Percentiles rank a stretch among this genome's conserved stretches.
Conservation (phyloP, 352 stramenopile genomes). For the Phytopythium ostracodes region DNA sequence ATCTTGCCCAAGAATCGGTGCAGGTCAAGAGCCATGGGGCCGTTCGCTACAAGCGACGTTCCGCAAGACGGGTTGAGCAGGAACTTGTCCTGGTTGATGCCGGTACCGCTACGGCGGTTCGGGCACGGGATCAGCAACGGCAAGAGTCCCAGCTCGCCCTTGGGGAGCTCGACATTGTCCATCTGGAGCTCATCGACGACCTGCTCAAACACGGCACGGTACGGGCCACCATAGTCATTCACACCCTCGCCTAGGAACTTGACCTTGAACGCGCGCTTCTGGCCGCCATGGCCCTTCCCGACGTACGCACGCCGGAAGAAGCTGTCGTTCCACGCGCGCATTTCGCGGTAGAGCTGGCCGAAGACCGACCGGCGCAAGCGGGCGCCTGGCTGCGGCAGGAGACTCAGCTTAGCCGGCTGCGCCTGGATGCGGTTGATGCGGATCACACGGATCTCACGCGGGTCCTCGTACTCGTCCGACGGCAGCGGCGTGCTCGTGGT, state of each 20-base stretch:
- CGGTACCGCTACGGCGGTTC: slow-evolving; percentile 81
- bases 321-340: slow-evolving; percentile 92
- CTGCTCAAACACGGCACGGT: slow-evolving; percentile 97
- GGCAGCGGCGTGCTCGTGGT: slow-evolving; percentile 95
- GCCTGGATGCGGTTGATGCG: slow-evolving; percentile 97
- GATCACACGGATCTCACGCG: slow-evolving; percentile 96
- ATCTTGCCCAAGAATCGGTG: slow-evolving; percentile 96
- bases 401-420: slow-evolving; percentile 82
- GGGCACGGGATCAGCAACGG: slow-evolving; percentile 87
- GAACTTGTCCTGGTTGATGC: slow-evolving; percentile 92
- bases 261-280: slow-evolving; percentile 98
- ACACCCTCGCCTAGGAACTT: slow-evolving; percentile 98
- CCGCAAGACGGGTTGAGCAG: slow-evolving; percentile 83
- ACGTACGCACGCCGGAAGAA: slow-evolving; percentile 96
- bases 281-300: slow-evolving; percentile 95
- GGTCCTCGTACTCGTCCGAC: slow-evolving; percentile 98
- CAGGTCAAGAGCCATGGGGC: slow-evolving; percentile 90
- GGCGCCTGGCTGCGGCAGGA: slow-evolving; percentile 84
- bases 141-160: slow-evolving; percentile 83
- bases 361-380: slow-evolving; percentile 93
- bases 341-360: slow-evolving; percentile 96
- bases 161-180: slow-evolving; percentile 84
- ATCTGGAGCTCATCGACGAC: slow-evolving; percentile 94
- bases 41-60: slow-evolving; percentile 75
- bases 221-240: slow-evolving; percentile 98